Base-by-base conservation (phyloP, 2,329 filamentous ascomycete genomes). In the Colletotrichum abscissum region DNA sequence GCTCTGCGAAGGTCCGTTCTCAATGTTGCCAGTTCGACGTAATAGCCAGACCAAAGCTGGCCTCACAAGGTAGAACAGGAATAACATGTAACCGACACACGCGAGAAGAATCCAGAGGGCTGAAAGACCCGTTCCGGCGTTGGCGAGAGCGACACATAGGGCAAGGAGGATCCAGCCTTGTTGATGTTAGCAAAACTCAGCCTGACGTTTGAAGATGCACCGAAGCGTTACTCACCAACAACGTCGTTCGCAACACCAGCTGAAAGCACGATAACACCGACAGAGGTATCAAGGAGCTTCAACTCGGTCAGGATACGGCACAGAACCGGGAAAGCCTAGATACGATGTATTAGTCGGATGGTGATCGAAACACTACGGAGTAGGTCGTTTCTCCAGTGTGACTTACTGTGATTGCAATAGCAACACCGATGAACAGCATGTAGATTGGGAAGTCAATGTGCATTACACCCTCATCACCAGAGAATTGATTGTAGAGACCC, bases 301-400 rank as follows among this genome's bases (percentile, higher is more conserved):
- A 98, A 86, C 82, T 98, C 95, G 0, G 95, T 96, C 76, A 98
- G 85, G 76, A 98, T 98, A 81, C 96, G 94, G 79, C 96, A 98
- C 14, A 98, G 89, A 0, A 98, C 96, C 0, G 96, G 96, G 78
- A 98, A 92, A 9, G 91, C 95, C 68, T 71, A 24, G 74, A 79
- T 9, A 5, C 24, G 16, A 30, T 9, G 12, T 1, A n/a, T 64
- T 33, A 69, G 67, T 63, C 35, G 12, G 12, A 33, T 26, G 9
- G 1, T 8, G 16, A 12, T n/a, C 19, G 1, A 16, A 38, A 19
- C 7, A 35, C 26, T n/a, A 35, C 4, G 3, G 12, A 19, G 19
- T n/a, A n/a, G 42, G 7, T 3, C 19, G 19, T 38, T 33, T 24
- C 14, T 1, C 5, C 11, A 5, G 38, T 22, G 38, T n/a, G 1